Evolutionary conservation across 768 basidiomycete genomes (phyloP).

Genomic region (Boletus sp.): DNA sequence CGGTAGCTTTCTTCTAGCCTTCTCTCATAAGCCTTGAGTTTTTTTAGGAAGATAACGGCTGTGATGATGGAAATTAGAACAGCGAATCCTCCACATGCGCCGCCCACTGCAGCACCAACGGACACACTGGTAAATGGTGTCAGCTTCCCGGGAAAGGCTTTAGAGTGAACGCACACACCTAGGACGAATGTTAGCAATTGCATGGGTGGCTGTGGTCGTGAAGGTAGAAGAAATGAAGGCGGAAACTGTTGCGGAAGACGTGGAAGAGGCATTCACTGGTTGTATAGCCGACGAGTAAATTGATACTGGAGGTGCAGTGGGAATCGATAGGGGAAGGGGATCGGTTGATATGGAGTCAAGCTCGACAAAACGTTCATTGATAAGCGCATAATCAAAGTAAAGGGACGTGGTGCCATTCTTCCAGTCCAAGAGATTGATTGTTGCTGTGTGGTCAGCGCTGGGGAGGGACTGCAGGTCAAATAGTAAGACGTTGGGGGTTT

Average conservation of each 20-base stretch:
- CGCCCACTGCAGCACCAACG: neutral
- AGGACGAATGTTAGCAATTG: neutral
- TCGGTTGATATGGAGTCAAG: too few relatives aligned
- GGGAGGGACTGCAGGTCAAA: conserved; percentile 14
- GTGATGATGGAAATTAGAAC: neutral
- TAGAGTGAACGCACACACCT: neutral
- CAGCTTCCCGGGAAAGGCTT: neutral
- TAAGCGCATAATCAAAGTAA: conserved; percentile 16
- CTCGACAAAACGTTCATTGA: conserved; percentile 11
- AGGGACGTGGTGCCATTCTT: neutral
- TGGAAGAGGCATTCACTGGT: neutral
- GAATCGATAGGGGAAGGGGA: too few relatives aligned
- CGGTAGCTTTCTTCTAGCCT: neutral
- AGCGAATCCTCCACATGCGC: conserved; percentile 8
- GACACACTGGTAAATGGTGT: conserved; percentile 2
- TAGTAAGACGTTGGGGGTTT: conserved; percentile 14
- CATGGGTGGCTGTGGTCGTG: neutral
- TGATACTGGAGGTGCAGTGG: too few relatives aligned
- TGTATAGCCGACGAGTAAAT: neutral
- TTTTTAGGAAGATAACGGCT: conserved; percentile 3
- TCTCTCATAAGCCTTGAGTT: neutral
- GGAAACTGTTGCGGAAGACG: neutral
- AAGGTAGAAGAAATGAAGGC: neutral
- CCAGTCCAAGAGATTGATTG: conserved; percentile 12
- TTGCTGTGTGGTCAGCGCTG: conserved; percentile 8